Conservation (phyloP, 139 green algal species). For the Chlorella sp. region DNA sequence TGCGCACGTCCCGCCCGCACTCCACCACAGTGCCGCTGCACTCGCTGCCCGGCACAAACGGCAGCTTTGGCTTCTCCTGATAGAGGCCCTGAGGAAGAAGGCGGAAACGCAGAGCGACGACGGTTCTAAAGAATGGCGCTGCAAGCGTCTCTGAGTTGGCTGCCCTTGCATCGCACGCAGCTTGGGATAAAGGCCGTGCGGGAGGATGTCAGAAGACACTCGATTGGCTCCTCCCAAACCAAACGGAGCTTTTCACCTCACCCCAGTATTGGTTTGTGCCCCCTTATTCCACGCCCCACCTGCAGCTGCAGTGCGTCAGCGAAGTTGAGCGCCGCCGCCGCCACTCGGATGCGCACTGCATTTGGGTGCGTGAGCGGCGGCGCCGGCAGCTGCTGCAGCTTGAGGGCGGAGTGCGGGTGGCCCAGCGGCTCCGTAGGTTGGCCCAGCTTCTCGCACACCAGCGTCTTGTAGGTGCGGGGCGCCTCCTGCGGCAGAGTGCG, state of each 20-base stretch:
- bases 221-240: too few species aligned
- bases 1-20: slow-evolving; percentile 66
- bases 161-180: not conserved
- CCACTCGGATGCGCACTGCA: slow-evolving; percentile 52
- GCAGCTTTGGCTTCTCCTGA: slow-evolving; percentile 78
- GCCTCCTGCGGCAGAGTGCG: not conserved
- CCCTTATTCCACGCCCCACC: not conserved
- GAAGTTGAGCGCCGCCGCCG: slow-evolving; percentile 74
- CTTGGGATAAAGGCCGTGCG: too few species aligned
- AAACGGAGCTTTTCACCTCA: too few species aligned
- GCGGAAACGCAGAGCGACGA: slow-evolving; percentile 77
- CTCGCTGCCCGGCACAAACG: slow-evolving; percentile 88
- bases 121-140: slow-evolving; percentile 80
- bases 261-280: too few species aligned
- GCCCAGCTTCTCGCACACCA: slow-evolving; percentile 66
- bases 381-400: not conserved
- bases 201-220: too few species aligned
- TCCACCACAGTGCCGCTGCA: slow-evolving; percentile 74
- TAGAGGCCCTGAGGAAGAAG: slow-evolving; percentile 72
- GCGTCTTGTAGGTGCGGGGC: slow-evolving; percentile 39
- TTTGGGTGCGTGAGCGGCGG: slow-evolving; percentile 8
- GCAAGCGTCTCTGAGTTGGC: not conserved
- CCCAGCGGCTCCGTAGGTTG: slow-evolving; percentile 39
- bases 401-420: not conserved
- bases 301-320: slow-evolving; percentile 71